phyloP scores from a whole-genome alignment of 495 filamentous ascomycete genomes.

The Talaromyces adpressus region DNA sequence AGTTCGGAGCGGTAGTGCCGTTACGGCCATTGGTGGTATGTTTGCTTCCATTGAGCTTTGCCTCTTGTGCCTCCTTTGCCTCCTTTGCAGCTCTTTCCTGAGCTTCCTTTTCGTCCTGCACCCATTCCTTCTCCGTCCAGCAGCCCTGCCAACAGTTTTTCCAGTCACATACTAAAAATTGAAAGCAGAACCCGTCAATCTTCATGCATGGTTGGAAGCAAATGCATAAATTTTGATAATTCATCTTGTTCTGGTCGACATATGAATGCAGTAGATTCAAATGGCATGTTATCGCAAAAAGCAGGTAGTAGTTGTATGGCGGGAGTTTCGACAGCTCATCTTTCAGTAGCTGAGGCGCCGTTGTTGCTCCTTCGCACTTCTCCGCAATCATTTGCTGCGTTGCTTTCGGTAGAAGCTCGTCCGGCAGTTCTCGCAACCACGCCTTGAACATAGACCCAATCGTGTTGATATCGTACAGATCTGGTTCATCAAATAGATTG shows the following conservation, averaged over 20 bases:
- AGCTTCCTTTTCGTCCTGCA: constrained; percentile 64
- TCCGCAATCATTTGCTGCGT: constrained; percentile 66
- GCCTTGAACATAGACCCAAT: constrained; percentile 87
- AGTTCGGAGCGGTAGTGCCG: constrained; percentile 10
- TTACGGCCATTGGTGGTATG: neutral
- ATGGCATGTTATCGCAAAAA: constrained; percentile 93
- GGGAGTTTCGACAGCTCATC: constrained; percentile 86
- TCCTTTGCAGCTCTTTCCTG: constrained; percentile 30
- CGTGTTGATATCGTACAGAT: constrained; percentile 90
- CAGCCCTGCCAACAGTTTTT: constrained; percentile 92
- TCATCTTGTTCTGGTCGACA: constrained; percentile 89
- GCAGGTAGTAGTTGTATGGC: constrained; percentile 90
- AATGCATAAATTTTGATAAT: constrained; percentile 83
- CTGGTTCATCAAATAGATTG: constrained; percentile 71
- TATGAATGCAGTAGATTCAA: constrained; percentile 80
- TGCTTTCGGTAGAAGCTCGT: constrained; percentile 79
- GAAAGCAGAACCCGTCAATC: constrained; percentile 84
- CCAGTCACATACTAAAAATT: constrained; percentile 88
- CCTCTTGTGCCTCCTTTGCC: constrained; percentile 18
- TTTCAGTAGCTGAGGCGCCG: constrained; percentile 71
- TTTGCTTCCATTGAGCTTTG: constrained; percentile 7
- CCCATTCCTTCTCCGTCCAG: constrained; percentile 76
- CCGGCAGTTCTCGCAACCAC: constrained; percentile 89
- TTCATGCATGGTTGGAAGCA: constrained; percentile 94
- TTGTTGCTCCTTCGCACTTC: constrained; percentile 66